phyloP scores from a whole-genome alignment of 176 grass and related monocot species.

The Oryza coarctata region DNA sequence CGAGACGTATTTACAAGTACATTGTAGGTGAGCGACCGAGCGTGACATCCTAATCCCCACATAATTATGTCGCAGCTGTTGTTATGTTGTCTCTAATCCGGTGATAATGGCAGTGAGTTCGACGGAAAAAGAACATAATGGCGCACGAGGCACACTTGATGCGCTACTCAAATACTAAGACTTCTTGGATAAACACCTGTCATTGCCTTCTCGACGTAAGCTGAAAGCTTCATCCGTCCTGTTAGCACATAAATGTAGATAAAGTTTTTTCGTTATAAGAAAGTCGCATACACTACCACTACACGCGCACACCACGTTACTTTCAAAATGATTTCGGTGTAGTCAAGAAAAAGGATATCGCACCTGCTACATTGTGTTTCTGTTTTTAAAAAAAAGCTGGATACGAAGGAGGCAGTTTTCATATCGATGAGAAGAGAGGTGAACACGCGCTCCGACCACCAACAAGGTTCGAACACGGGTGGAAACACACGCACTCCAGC shows the following conservation, averaged over 20 bases:
- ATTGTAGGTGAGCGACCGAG: background rate
- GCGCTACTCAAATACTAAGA: background rate
- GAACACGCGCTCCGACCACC: no score
- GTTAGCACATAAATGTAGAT: background rate
- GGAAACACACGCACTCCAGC: no score
- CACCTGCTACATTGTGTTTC: background rate
- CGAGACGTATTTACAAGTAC: background rate
- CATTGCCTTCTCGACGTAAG: background rate
- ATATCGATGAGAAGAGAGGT: no score
- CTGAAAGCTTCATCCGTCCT: background rate
- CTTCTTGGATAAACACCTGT: background rate
- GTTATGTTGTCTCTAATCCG: background rate
- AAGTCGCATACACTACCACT: no score
- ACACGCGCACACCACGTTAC: background rate
- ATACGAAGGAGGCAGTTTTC: no score
- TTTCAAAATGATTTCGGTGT: background rate
- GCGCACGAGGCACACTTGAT: background rate
- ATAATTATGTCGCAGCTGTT: background rate
- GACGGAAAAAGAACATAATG: conserved; percentile 1
- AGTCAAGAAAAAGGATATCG: background rate
- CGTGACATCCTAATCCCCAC: background rate
- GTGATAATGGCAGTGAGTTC: background rate
- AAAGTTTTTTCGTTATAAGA: background rate
- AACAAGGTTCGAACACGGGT: no score
- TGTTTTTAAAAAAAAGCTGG: no score